A percentile compares a stretch with the other conserved stretches of the same genome.
phyloP scores from a whole-genome alignment of 768 basidiomycete species.

The Sporobolomyces phaffii region DNA sequence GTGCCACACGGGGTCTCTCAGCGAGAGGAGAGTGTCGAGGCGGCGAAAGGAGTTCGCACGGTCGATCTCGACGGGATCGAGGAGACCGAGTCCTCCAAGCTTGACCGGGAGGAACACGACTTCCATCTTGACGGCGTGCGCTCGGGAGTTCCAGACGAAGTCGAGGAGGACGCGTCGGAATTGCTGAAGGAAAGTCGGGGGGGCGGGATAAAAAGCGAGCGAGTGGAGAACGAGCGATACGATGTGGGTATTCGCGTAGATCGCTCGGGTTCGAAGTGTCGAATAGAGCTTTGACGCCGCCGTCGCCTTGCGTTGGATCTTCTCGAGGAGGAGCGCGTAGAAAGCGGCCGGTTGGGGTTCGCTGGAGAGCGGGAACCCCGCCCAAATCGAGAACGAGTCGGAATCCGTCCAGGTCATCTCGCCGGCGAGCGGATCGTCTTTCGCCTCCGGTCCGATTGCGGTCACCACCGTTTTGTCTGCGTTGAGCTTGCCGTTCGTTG shows the following conservation, averaged over 20 bases:
- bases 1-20: not conserved
- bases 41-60: not conserved
- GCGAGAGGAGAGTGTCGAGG: not conserved
- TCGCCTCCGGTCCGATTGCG: not conserved
- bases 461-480: not conserved
- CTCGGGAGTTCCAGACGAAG: not conserved
- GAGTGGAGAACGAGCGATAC: not conserved
- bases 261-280: not conserved
- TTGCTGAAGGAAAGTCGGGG: not conserved
- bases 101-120: not conserved
- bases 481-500: conserved; percentile 12
- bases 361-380: conserved; percentile 10
- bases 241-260: conserved; percentile 1
- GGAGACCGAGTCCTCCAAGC: not conserved
- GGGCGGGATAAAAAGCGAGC: conserved; percentile 5
- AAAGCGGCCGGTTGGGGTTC: not conserved
- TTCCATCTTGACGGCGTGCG: not conserved
- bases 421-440: not conserved
- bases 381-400: not conserved
- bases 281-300: not conserved
- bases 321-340: not conserved
- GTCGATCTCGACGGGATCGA: not conserved
- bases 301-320: not conserved
- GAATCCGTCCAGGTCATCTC: not conserved
- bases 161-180: not conserved